Evolutionary conservation across 2,329 filamentous ascomycete genomes (phyloP).

Genomic region (Gliomastix tumulicola): DNA sequence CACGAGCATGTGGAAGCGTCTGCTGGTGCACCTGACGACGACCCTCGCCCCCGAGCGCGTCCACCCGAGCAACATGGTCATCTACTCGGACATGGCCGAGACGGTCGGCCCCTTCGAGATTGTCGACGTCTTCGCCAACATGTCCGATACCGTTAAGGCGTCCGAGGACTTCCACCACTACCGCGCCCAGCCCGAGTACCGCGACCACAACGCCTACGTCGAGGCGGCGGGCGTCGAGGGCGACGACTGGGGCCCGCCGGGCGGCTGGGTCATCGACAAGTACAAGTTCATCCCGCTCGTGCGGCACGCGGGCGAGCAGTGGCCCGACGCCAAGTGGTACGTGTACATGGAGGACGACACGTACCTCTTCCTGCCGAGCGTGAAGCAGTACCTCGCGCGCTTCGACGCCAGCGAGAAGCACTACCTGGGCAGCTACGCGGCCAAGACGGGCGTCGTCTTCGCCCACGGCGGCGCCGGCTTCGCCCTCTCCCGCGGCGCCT

Average conservation of each 20-base stretch:
- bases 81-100: constrained; percentile 13
- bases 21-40: constrained; percentile 14
- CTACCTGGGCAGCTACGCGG: constrained; percentile 14
- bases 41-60: constrained; percentile 7
- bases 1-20: constrained; percentile 14
- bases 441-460: constrained; percentile 13
- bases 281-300: constrained; percentile 16
- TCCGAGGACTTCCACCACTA: constrained; percentile 14
- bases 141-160: constrained; percentile 8
- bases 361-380: constrained; percentile 13
- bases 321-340: constrained; percentile 15
- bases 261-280: constrained; percentile 17
- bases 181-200: constrained; percentile 13
- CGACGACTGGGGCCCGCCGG: constrained; percentile 13
- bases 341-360: constrained; percentile 16
- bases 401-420: constrained; percentile 12
- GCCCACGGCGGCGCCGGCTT: constrained; percentile 15
- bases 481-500: constrained; percentile 12
- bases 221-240: constrained; percentile 12
- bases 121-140: constrained; percentile 13
- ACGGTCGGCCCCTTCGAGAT: constrained; percentile 10
- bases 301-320: constrained; percentile 13
- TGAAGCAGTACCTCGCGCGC: constrained; percentile 8
- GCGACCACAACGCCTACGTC: constrained; percentile 12
- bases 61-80: constrained; percentile 8